phyloP scores from a whole-genome alignment of 345 rosid species.

The Pistacia atlantica region DNA sequence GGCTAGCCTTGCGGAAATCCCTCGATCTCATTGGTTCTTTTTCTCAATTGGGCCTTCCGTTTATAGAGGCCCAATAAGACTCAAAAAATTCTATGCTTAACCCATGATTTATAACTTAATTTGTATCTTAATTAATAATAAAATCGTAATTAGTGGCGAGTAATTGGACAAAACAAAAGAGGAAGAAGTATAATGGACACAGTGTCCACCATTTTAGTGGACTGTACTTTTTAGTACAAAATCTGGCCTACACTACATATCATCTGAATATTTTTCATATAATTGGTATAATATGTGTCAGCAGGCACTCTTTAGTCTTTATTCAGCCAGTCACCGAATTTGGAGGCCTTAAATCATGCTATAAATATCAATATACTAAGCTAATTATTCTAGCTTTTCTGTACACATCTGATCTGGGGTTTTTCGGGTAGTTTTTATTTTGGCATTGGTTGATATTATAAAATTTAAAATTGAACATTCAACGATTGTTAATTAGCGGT shows the following conservation, averaged over 20 bases:
- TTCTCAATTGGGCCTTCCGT: too few relatives aligned
- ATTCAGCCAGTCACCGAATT: slow-evolving; percentile 1
- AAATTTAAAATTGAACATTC: background rate
- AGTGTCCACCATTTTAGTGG: slow-evolving; percentile 25
- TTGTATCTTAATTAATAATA: too few relatives aligned
- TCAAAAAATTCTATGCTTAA: too few relatives aligned
- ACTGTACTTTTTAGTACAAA: background rate
- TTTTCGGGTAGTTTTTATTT: background rate
- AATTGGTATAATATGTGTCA: background rate
- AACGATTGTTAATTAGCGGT: slow-evolving; percentile 2
- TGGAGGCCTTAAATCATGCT: background rate
- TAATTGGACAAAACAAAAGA: background rate
- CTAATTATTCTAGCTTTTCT: background rate
- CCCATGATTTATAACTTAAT: too few relatives aligned
- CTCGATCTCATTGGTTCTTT: too few relatives aligned
- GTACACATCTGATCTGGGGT: too few relatives aligned
- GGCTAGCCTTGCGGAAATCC: background rate
- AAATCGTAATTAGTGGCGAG: background rate
- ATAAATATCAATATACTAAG: too few relatives aligned
- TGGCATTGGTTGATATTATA: background rate
- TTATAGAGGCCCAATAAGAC: too few relatives aligned
- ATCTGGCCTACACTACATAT: background rate
- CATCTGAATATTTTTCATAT: background rate
- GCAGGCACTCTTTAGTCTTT: background rate
- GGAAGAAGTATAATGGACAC: background rate